These are phyloP conservation scores for Gonapodya prolifera DNA, from an alignment of 192 early-diverging fungal genomes.

Conservation along the genomic window DNA sequence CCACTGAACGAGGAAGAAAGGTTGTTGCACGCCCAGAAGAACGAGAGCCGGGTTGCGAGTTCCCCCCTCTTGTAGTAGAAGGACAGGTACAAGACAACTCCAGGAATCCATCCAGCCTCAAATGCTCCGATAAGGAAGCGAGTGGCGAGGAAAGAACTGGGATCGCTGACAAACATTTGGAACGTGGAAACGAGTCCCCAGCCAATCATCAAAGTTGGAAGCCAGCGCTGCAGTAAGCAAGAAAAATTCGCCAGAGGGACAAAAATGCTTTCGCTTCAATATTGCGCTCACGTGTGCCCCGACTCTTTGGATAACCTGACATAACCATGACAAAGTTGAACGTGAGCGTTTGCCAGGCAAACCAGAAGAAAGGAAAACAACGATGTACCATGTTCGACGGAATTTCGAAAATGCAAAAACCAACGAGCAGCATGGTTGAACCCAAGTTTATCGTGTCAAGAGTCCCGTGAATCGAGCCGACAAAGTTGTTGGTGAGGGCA, in stretches of 20 bases:
- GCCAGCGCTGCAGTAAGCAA: constrained; percentile 19
- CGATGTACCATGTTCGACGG: constrained; percentile 25
- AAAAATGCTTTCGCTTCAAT: too few relatives aligned
- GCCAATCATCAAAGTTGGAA: constrained; percentile 30
- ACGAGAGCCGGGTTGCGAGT: constrained; percentile 29
- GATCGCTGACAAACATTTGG: constrained; percentile 22
- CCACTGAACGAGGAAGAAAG: constrained; percentile 39
- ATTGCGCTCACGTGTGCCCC: constrained; percentile 22
- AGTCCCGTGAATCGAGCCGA: constrained; percentile 1
- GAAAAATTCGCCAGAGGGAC: too few relatives aligned
- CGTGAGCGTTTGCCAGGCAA: background rate
- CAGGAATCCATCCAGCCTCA: constrained; percentile 38
- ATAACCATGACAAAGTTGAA: background rate
- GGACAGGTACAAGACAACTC: constrained; percentile 31
- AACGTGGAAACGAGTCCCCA: constrained; percentile 15
- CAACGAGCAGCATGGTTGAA: constrained; percentile 28
- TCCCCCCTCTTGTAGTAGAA: constrained; percentile 36
- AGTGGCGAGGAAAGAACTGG: constrained; percentile 22
- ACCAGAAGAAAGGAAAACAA: background rate
- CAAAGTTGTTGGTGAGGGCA: constrained; percentile 32
- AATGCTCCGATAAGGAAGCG: constrained; percentile 35
- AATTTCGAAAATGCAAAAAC: constrained; percentile 28
- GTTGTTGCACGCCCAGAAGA: constrained; percentile 36
- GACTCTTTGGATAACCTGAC: constrained; percentile 21
- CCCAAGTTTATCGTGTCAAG: constrained; percentile 26